phyloP scores from a whole-genome alignment of 129 eudicot genomes.

The Centaurea solstitialis region DNA sequence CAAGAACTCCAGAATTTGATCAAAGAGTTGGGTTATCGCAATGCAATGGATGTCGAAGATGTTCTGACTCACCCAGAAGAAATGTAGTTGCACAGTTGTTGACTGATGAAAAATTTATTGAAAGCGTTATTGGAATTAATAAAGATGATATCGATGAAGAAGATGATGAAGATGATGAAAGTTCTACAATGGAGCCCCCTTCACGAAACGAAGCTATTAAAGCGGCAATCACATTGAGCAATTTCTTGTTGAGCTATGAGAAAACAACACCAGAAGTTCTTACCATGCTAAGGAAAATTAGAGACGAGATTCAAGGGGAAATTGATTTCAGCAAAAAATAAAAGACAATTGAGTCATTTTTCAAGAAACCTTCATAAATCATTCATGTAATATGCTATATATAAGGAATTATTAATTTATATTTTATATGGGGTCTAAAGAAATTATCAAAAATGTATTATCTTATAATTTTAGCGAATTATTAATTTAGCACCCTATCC shows the following conservation, averaged over 20 bases:
- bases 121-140: slow-evolving; percentile 34
- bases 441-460: slow-evolving; percentile 38
- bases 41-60: too few species aligned
- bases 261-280: background rate
- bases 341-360: slow-evolving; percentile 35
- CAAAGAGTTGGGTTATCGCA: too few species aligned
- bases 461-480: slow-evolving; percentile 42
- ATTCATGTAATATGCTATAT: slow-evolving; percentile 32
- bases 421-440: slow-evolving; percentile 31
- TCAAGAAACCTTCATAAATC: slow-evolving; percentile 28
- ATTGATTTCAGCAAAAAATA: slow-evolving; percentile 37
- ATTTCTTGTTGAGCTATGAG: slow-evolving; percentile 18
- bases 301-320: slow-evolving; percentile 35
- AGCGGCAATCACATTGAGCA: slow-evolving; percentile 13
- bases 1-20: too few species aligned
- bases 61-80: too few species aligned
- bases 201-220: slow-evolving; percentile 23
- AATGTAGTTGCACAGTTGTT: slow-evolving; percentile 29
- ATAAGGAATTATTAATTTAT: slow-evolving; percentile 29
- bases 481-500: slow-evolving; percentile 29
- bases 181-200: slow-evolving; percentile 26
- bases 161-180: slow-evolving; percentile 32
- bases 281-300: slow-evolving; percentile 25
- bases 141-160: slow-evolving; percentile 35
- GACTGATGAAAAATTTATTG: slow-evolving; percentile 31